These are phyloP conservation scores for Hypoxylon sp. DNA, from an alignment of 2,329 filamentous ascomycete genomes.

Conservation along the genomic window DNA sequence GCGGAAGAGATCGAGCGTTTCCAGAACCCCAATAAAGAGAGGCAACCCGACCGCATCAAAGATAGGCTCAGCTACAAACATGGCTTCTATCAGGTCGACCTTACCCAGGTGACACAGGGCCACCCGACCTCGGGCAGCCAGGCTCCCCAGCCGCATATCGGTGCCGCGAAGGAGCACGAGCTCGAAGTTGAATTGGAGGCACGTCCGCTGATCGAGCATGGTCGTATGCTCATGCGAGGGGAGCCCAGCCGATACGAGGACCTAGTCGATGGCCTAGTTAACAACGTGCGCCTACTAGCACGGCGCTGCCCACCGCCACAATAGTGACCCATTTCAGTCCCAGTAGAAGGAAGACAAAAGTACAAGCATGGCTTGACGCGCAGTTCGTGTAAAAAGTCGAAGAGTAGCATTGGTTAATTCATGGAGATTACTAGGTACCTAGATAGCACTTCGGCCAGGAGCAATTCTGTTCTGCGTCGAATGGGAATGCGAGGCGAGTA, in stretches of 20 bases:
- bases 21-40: slow-evolving; percentile 55
- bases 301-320: slow-evolving; percentile 44
- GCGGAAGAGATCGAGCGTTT: slow-evolving; percentile 65
- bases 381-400: not conserved
- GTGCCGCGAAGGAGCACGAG: slow-evolving; percentile 77
- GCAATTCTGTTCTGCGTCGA: not conserved
- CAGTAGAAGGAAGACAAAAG: not conserved
- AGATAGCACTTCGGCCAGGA: not conserved
- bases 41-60: slow-evolving; percentile 77
- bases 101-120: slow-evolving; percentile 84
- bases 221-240: slow-evolving; percentile 64
- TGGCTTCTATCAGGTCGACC: slow-evolving; percentile 87
- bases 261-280: slow-evolving; percentile 78
- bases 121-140: slow-evolving; percentile 59
- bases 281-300: slow-evolving; percentile 75
- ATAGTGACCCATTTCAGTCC: not conserved
- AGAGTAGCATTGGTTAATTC: slow-evolving; percentile 5
- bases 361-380: not conserved
- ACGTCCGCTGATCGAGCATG: slow-evolving; percentile 73
- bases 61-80: slow-evolving; percentile 93
- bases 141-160: slow-evolving; percentile 55
- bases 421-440: no score
- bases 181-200: slow-evolving; percentile 83
- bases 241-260: slow-evolving; percentile 72
- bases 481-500: not conserved